Percentiles rank a stretch among this genome's conserved stretches.
Evolutionary conservation across 805 yeast species (phyloP).

Genomic region (Saturnispora kantuleensis): DNA sequence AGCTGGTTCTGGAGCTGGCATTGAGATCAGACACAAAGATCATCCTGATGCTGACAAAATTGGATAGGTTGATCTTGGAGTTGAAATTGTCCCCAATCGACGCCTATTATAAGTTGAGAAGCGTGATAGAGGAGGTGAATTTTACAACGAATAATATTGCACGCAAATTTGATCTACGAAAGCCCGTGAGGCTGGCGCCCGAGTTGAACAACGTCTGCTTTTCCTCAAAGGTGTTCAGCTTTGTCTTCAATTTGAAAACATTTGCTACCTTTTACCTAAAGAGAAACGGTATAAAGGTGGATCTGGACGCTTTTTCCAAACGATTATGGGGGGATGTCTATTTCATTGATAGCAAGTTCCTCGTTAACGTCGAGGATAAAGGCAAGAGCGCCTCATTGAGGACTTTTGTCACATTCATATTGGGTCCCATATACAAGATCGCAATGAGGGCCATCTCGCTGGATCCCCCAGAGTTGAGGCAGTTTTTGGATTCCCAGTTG

Average conservation of each 20-base stretch:
- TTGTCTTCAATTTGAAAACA: slow-evolving; percentile 57
- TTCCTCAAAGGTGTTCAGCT: slow-evolving; percentile 53
- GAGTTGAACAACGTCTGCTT: slow-evolving; percentile 59
- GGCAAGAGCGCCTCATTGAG: slow-evolving; percentile 20
- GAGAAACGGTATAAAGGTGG: slow-evolving; percentile 16
- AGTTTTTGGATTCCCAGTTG: slow-evolving; percentile 39
- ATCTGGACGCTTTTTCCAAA: slow-evolving; percentile 35
- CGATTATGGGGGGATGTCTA: slow-evolving; percentile 74
- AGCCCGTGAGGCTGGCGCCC: slow-evolving; percentile 34
- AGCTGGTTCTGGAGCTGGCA: slow-evolving; percentile 42
- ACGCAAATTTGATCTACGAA: slow-evolving; percentile 11
- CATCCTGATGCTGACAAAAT: slow-evolving; percentile 59
- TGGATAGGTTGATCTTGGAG: slow-evolving; percentile 81
- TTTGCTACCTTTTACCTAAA: slow-evolving; percentile 46
- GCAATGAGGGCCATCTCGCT: slow-evolving; percentile 49
- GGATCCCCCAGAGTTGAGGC: slow-evolving; percentile 34
- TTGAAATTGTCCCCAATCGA: slow-evolving; percentile 65
- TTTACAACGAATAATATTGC: slow-evolving; percentile 29
- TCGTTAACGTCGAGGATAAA: slow-evolving; percentile 22
- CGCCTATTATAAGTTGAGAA: slow-evolving; percentile 57
- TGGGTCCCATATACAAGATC: slow-evolving; percentile 76
- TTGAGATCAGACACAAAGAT: slow-evolving; percentile 42
- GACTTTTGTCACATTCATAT: slow-evolving; percentile 54
- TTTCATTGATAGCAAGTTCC: slow-evolving; percentile 42
- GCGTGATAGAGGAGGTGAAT: slow-evolving; percentile 57